A percentile compares a stretch with the other conserved stretches of the same genome.
These are phyloP conservation scores for Wakefieldia striispora DNA, from an alignment of 768 basidiomycete species.

Conservation along the genomic window DNA sequence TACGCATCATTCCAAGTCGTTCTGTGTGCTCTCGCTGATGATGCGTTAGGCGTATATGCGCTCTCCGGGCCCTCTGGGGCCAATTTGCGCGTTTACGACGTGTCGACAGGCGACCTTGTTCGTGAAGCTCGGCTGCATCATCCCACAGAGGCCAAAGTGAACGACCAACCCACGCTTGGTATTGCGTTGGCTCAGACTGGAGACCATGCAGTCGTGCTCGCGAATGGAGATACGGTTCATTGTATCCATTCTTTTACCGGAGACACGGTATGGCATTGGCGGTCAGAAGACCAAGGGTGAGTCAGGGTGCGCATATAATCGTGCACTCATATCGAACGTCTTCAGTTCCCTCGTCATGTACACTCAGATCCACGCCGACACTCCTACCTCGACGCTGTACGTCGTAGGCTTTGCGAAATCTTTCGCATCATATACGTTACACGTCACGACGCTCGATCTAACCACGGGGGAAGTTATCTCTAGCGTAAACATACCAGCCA, in stretches of 20 bases:
- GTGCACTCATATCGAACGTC: background rate
- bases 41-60: conserved; percentile 56
- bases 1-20: conserved; percentile 33
- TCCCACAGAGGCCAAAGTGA: conserved; percentile 39
- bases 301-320: conserved; percentile 17
- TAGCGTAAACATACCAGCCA: conserved; percentile 53
- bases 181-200: conserved; percentile 39
- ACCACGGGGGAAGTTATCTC: conserved; percentile 50
- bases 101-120: conserved; percentile 57
- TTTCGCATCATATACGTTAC: conserved; percentile 56
- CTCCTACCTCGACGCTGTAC: conserved; percentile 53
- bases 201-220: conserved; percentile 43
- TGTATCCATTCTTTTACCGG: conserved; percentile 52
- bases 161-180: conserved; percentile 56
- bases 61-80: conserved; percentile 76
- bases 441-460: conserved; percentile 60
- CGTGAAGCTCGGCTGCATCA: conserved; percentile 63
- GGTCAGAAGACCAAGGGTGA: conserved; percentile 64
- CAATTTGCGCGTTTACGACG: conserved; percentile 66
- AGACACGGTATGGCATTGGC: conserved; percentile 66
- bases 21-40: background rate
- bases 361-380: conserved; percentile 56
- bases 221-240: conserved; percentile 58
- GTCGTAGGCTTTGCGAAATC: conserved; percentile 45
- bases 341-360: conserved; percentile 63